phyloP scores from a whole-genome alignment of 2,329 filamentous ascomycete genomes.

The Saccharata proteae region DNA sequence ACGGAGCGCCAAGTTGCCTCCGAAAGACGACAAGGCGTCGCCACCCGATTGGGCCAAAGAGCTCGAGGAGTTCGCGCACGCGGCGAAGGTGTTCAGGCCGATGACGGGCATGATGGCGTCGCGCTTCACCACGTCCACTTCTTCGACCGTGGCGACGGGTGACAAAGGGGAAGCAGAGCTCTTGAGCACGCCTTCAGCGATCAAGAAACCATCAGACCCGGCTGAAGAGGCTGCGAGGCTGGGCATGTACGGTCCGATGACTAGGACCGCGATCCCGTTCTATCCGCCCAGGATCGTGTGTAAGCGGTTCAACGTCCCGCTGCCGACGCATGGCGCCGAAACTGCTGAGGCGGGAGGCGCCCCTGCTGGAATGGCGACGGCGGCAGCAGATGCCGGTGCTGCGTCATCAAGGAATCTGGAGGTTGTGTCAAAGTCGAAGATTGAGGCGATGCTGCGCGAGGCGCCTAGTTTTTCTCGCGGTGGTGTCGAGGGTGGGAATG shows the following conservation, averaged over 20 bases:
- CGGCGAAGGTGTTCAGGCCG: conserved; percentile 74
- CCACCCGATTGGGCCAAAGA: conserved; percentile 75
- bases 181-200: conserved; percentile 34
- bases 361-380: conserved; percentile 10
- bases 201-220: conserved; percentile 54
- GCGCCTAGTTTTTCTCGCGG: conserved; percentile 14
- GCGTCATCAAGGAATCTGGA: conserved; percentile 23
- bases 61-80: conserved; percentile 62
- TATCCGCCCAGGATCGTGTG: conserved; percentile 76
- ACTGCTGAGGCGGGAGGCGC: not conserved
- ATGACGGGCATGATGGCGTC: conserved; percentile 88
- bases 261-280: conserved; percentile 59
- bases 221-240: conserved; percentile 77
- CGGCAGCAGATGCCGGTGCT: conserved; percentile 2
- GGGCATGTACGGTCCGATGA: conserved; percentile 89
- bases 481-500: conserved; percentile 14
- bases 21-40: conserved; percentile 32
- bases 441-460: conserved; percentile 28
- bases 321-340: conserved; percentile 35
- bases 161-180: conserved; percentile 18
- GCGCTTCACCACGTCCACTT: conserved; percentile 67
- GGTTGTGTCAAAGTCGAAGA: conserved; percentile 41
- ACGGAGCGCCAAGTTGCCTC: too few species aligned
- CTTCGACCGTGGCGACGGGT: conserved; percentile 13
- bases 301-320: conserved; percentile 83